Evolutionary conservation across 2,329 filamentous ascomycete genomes (phyloP).

Genomic region (Didymella segeticola): DNA sequence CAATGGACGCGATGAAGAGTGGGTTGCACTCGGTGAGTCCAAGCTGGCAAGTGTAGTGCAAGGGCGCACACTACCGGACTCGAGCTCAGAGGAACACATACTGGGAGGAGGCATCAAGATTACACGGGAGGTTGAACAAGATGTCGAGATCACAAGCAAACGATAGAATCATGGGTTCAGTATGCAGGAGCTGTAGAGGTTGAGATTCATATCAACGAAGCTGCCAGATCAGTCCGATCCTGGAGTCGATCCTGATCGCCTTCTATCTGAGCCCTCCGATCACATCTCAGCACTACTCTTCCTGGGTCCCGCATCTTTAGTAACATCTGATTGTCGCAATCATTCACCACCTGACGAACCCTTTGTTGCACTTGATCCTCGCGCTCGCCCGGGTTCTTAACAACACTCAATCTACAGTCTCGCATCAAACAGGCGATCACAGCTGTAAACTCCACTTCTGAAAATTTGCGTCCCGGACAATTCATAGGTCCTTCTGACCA

Average conservation of each 20-base stretch:
- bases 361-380: conserved; percentile 60
- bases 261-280: background rate
- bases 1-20: conserved; percentile 6
- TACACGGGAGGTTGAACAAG: background rate
- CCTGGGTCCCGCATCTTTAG: conserved; percentile 59
- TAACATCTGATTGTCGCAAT: conserved; percentile 23
- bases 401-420: background rate
- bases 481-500: conserved; percentile 31
- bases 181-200: background rate
- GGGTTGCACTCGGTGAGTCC: conserved; percentile 9
- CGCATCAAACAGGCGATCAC: conserved; percentile 24
- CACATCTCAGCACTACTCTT: background rate
- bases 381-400: background rate
- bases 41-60: conserved; percentile 1
- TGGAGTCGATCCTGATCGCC: background rate
- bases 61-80: background rate
- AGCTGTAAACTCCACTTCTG: conserved; percentile 47
- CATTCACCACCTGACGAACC: conserved; percentile 57
- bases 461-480: conserved; percentile 44
- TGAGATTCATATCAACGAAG: background rate
- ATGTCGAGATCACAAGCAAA: background rate
- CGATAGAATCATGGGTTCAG: background rate
- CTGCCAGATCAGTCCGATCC: background rate
- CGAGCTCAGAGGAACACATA: conserved; percentile 10
- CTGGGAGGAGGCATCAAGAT: conserved; percentile 3